Conservation (phyloP, 805 yeast species). For the Hanseniaspora mollemarum region DNA sequence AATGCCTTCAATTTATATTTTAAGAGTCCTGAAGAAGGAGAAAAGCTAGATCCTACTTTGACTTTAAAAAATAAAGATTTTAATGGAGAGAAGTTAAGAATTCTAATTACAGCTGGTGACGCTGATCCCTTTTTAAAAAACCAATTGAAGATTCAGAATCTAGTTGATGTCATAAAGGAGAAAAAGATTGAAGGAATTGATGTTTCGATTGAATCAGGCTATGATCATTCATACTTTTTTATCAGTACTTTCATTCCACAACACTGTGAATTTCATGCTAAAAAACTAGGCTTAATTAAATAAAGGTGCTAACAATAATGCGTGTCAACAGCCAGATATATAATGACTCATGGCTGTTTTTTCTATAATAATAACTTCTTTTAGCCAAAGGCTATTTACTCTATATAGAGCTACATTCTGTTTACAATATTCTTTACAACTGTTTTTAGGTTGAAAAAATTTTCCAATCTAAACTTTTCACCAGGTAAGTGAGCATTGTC, state of each 20-base stretch:
- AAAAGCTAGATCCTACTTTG: slow-evolving; percentile 71
- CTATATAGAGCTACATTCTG: slow-evolving; percentile 33
- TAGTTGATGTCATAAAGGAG: slow-evolving; percentile 46
- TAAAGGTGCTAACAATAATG: not conserved
- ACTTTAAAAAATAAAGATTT: slow-evolving; percentile 43
- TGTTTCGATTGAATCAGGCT: slow-evolving; percentile 60
- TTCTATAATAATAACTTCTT: slow-evolving; percentile 24
- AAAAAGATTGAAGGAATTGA: slow-evolving; percentile 51
- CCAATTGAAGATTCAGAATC: slow-evolving; percentile 67
- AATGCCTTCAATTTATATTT: slow-evolving; percentile 74
- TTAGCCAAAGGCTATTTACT: no score
- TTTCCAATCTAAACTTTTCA: slow-evolving; percentile 69
- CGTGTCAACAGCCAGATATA: not conserved
- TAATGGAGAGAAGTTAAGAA: slow-evolving; percentile 39
- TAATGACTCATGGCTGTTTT: not conserved
- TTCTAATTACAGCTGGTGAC: slow-evolving; percentile 74
- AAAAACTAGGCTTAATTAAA: slow-evolving; percentile 35
- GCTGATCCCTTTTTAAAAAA: slow-evolving; percentile 59
- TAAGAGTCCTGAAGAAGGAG: slow-evolving; percentile 42
- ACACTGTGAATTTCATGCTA: slow-evolving; percentile 82
- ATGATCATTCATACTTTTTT: slow-evolving; percentile 85
- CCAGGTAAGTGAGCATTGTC: slow-evolving; percentile 89
- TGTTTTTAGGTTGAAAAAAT: slow-evolving; percentile 60
- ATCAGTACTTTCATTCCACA: slow-evolving; percentile 65
- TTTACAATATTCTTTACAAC: slow-evolving; percentile 47